Base-by-base conservation (phyloP, 2,329 filamentous ascomycete genomes). In the Ophiostoma pallidulum region DNA sequence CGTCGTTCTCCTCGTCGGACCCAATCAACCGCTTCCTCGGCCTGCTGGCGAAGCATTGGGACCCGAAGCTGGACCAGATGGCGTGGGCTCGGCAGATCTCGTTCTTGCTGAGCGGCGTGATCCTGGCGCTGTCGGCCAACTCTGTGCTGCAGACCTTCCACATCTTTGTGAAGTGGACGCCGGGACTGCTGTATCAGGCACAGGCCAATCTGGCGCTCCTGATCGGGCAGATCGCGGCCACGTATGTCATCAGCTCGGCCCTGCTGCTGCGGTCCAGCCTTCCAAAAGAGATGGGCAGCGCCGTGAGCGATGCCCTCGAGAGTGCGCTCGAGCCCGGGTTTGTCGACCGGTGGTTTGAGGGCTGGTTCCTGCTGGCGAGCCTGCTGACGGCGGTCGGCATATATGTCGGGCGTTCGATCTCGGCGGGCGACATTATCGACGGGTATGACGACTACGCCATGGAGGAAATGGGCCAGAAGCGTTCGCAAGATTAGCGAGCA, bases 81-180 rank as follows among this genome's bases (percentile, higher is more conserved):
- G 84, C 86, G 9, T 94, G 87, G 86, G 82, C 85, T 19, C 82
- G 86, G 26, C 85, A 88, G 59, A 90, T 94, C 54, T 88, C 84
- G 50, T 94, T 94, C 64, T 69, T 88, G 19, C 73, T 94, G 4
- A 87, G 83, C 8, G 88, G 87, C 16, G 78, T 90, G 42, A 92
- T 94, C 62, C 80, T 94, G 20, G 72, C 87, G 14, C 82, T 85
- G 3, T 87, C 84, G 47, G 88, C 89, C 64, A 87, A 84, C 63
- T 85, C 82, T 49, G 87, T 86, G 16, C 70, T 90, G n/a, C 87
- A 92, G 62, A 94, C 88, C 0, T 85, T 91, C 57, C 81, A 84
- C 55, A 74, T 94, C 47, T 86, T 94, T 59, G 78, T 84, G 4
- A 82, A 82, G 54, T 84, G 86, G 68, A 74, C 80, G 8, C 87